Evolutionary conservation across 2,329 filamentous ascomycete species (phyloP).

Genomic region (Neofusicoccum ribis): DNA sequence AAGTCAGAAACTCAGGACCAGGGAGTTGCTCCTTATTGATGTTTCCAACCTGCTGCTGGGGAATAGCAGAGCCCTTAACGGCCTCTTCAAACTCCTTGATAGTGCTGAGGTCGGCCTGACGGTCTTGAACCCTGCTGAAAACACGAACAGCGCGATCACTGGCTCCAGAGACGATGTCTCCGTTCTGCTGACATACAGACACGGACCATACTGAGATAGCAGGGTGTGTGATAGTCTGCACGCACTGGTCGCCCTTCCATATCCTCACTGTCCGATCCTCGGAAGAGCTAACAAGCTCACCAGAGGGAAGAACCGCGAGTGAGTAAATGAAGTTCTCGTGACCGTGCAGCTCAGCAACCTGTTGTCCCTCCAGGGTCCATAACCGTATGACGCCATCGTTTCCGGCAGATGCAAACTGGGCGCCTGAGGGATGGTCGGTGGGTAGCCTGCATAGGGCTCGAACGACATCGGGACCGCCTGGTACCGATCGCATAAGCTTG

Average conservation of each 20-base stretch:
- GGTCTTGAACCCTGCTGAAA: slow-evolving; percentile 72
- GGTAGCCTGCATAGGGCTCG: slow-evolving; percentile 86
- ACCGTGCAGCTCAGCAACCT: slow-evolving; percentile 75
- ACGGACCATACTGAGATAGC: slow-evolving; percentile 96
- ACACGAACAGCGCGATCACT: slow-evolving; percentile 85
- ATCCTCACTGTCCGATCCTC: slow-evolving; percentile 92
- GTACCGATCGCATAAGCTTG: slow-evolving; percentile 63
- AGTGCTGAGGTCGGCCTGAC: slow-evolving; percentile 67
- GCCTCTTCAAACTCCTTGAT: slow-evolving; percentile 77
- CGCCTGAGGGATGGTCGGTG: slow-evolving; percentile 71
- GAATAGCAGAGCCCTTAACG: slow-evolving; percentile 80
- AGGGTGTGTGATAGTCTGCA: slow-evolving; percentile 95
- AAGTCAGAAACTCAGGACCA: slow-evolving; percentile 80
- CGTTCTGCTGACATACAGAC: slow-evolving; percentile 75
- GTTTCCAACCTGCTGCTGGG: slow-evolving; percentile 72
- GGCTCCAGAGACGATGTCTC: slow-evolving; percentile 90
- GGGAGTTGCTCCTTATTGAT: slow-evolving; percentile 93
- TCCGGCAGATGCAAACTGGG: slow-evolving; percentile 90
- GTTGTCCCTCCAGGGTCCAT: slow-evolving; percentile 78
- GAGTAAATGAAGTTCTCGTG: slow-evolving; percentile 97
- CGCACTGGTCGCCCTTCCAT: slow-evolving; percentile 79
- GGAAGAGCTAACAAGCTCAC: slow-evolving; percentile 85
- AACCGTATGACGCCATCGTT: slow-evolving; percentile 88
- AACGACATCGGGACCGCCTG: slow-evolving; percentile 78
- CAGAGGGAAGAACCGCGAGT: slow-evolving; percentile 72